Base-by-base conservation (phyloP, 805 yeast genomes). In the Kodamaea sagamina region DNA sequence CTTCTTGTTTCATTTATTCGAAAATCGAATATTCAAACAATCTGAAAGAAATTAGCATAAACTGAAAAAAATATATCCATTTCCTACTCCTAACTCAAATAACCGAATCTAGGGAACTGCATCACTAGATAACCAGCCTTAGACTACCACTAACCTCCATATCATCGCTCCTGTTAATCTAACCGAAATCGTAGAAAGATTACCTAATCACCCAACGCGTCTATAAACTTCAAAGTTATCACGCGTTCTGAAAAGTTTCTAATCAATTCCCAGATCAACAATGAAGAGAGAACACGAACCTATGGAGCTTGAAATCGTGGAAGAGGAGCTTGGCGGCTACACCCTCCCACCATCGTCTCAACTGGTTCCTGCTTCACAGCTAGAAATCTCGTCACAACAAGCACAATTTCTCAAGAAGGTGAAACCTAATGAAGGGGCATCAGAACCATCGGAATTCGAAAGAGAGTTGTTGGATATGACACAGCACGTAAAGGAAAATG, bases 401-500 rank as follows among this genome's bases (percentile, higher is more conserved):
- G 58, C 64, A 32, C 63, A 61, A 41, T 46, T 60, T 7, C 52
- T 67, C 34, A 70, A 68, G 53, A 35, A 36, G 19, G 43, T 40
- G 21, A 41, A 34, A 21, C 40, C 44, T 2, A 41, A 35, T 27
- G 39, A 39, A 11, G 25, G 18, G 12, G 27, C 36, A 4, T 67
- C 63, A 32, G 74, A 62, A 46, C 71, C 73, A 13, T 64, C 74
- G 28, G 67, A 62, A 39, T 71, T 72, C 53, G 74, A 71, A 47
- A 51, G 61, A 36, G 71, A 71, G 45, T 62, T 71, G 46, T 48
- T 65, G 22, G 53, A 55, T 24, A 68, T 71, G 66, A 66, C 72
- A 9, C 61, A 56, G 43, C 55, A 57, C 11, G 55, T 60, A 7
- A 49, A 48, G 12, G 47, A 46, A 21, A 56, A 53, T 1, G 55